Conservation (phyloP, 495 filamentous ascomycete genomes). For the Cercophora newfieldiana region DNA sequence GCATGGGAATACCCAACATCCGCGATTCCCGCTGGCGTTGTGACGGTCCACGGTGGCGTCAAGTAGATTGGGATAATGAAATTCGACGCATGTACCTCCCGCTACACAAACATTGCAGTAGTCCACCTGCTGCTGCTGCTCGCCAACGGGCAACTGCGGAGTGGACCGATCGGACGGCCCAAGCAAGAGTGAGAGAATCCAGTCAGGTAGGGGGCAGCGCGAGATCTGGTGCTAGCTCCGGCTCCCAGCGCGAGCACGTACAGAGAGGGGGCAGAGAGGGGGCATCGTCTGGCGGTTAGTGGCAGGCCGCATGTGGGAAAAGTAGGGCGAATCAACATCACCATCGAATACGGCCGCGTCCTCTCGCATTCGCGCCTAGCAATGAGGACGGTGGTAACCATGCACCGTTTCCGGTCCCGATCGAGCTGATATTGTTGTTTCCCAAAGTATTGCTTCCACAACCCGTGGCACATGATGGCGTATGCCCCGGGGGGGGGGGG, state of each 20-base stretch:
- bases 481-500: neutral
- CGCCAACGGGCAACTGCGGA: neutral
- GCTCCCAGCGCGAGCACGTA: neutral
- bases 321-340: neutral
- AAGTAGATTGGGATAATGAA: too few species aligned
- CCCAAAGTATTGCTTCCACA: neutral
- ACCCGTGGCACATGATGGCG: neutral
- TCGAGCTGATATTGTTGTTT: neutral
- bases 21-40: too few species aligned
- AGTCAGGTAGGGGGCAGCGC: neutral
- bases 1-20: too few species aligned
- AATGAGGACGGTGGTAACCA: neutral
- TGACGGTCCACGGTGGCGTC: too few species aligned
- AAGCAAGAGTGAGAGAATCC: neutral
- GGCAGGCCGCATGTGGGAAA: neutral
- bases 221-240: neutral
- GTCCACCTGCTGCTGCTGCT: too few species aligned
- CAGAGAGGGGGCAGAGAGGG: too few species aligned
- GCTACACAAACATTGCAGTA: too few species aligned
- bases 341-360: neutral
- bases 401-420: neutral
- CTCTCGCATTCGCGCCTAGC: neutral
- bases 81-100: neutral
- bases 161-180: neutral
- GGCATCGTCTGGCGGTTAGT: neutral